phyloP scores from a whole-genome alignment of 192 early-diverging fungal species.

The Coemansia sp. region DNA sequence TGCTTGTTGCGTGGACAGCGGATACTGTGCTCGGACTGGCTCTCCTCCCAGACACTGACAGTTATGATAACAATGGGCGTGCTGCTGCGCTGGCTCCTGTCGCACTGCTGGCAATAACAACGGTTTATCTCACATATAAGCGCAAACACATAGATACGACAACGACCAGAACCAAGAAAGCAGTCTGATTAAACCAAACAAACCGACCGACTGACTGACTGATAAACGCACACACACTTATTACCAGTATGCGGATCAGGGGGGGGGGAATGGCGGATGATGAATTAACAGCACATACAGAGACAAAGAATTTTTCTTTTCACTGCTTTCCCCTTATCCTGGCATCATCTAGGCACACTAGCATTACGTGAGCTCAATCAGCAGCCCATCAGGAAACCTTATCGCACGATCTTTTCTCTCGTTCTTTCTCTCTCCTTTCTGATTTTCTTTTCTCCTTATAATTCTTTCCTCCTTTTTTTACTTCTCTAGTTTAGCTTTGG shows the following conservation, averaged over 20 bases:
- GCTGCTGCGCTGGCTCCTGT: background rate
- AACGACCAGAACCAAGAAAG: background rate
- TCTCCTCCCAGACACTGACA: background rate
- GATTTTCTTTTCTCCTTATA: background rate
- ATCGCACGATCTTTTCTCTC: too few species aligned
- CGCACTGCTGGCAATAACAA: background rate
- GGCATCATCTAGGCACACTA: too few species aligned
- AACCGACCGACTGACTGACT: too few species aligned
- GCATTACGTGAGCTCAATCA: too few species aligned
- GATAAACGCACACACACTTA: too few species aligned
- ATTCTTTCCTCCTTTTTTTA: constrained; percentile 8
- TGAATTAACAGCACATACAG: too few species aligned
- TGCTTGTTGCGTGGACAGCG: background rate
- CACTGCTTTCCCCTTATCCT: too few species aligned
- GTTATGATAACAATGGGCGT: background rate
- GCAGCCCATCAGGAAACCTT: too few species aligned
- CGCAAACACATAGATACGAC: background rate
- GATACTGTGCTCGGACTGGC: background rate
- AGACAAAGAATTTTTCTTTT: too few species aligned
- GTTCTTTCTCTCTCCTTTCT: background rate
- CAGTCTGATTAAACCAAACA: background rate
- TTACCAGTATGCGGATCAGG: background rate
- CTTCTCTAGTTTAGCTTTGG: background rate
- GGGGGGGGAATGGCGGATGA: background rate
- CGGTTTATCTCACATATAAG: background rate